Conservation (phyloP, 805 yeast genomes). For the Nakazawaea wyomingensis region DNA sequence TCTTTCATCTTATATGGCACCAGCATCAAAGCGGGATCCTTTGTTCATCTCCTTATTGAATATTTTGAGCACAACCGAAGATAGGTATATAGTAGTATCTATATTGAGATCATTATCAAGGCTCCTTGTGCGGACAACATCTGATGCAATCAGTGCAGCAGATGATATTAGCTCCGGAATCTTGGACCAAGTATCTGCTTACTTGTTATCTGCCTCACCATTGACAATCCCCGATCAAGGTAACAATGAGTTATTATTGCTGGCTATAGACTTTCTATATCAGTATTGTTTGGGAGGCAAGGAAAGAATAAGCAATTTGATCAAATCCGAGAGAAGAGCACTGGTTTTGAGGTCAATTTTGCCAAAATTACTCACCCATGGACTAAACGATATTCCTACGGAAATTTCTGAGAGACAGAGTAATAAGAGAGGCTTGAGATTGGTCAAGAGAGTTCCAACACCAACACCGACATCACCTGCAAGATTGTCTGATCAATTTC, state of each 20-base stretch:
- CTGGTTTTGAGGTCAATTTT: slow-evolving; percentile 52
- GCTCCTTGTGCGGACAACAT: slow-evolving; percentile 55
- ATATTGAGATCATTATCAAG: slow-evolving; percentile 75
- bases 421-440: slow-evolving; percentile 21
- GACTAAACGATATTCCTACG: slow-evolving; percentile 32
- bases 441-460: slow-evolving; percentile 56
- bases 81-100: slow-evolving; percentile 64
- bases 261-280: slow-evolving; percentile 76
- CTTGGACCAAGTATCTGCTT: slow-evolving; percentile 52
- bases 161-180: slow-evolving; percentile 38
- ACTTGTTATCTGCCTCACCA: slow-evolving; percentile 34
- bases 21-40: slow-evolving; percentile 65
- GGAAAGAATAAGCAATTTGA: slow-evolving; percentile 47
- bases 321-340: slow-evolving; percentile 42
- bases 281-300: slow-evolving; percentile 68
- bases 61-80: slow-evolving; percentile 49
- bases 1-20: slow-evolving; percentile 74
- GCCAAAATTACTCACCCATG: slow-evolving; percentile 55
- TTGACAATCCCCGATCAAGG: slow-evolving; percentile 21
- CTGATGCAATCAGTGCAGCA: slow-evolving; percentile 46
- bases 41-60: slow-evolving; percentile 52
- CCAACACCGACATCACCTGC: slow-evolving; percentile 66
- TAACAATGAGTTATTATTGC: slow-evolving; percentile 68
- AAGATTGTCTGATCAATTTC: slow-evolving; percentile 46
- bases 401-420: slow-evolving; percentile 19